phyloP scores from a whole-genome alignment of 768 basidiomycete genomes.

The Boletus reticulatus region DNA sequence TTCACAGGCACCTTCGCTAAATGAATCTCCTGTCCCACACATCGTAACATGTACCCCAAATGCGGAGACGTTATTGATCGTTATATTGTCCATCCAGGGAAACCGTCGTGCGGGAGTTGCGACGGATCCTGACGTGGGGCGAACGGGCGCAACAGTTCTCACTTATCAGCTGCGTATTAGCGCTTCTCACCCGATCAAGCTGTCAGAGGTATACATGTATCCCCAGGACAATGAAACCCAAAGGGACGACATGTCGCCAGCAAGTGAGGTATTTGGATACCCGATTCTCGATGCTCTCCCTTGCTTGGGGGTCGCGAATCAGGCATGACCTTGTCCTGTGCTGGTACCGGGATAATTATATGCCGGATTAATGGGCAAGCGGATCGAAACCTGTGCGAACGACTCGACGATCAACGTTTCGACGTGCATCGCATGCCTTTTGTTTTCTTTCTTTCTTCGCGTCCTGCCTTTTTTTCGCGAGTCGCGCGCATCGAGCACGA shows the following conservation, averaged over 20 bases:
- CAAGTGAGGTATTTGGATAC: not conserved
- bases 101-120: not conserved
- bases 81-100: constrained; percentile 2
- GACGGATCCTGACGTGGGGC: constrained; percentile 7
- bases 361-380: not conserved
- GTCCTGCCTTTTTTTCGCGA: not conserved
- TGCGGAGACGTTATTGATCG: constrained; percentile 7
- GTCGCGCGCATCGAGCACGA: not conserved
- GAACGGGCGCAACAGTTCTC: not conserved
- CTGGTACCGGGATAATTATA: not conserved
- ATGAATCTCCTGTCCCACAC: constrained; percentile 19
- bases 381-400: not conserved
- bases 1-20: constrained; percentile 21
- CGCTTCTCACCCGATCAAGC: not conserved
- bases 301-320: not conserved
- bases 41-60: constrained; percentile 6
- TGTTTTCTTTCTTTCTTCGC: not conserved
- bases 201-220: not conserved
- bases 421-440: not conserved
- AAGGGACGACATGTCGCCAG: not conserved
- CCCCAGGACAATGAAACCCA: not conserved
- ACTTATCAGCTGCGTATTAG: not conserved
- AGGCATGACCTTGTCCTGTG: not conserved
- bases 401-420: not conserved
- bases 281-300: not conserved